A percentile compares a stretch with the other conserved stretches of the same genome.
phyloP scores from a whole-genome alignment of 805 yeast genomes.

The Cephaloascus albidus region DNA sequence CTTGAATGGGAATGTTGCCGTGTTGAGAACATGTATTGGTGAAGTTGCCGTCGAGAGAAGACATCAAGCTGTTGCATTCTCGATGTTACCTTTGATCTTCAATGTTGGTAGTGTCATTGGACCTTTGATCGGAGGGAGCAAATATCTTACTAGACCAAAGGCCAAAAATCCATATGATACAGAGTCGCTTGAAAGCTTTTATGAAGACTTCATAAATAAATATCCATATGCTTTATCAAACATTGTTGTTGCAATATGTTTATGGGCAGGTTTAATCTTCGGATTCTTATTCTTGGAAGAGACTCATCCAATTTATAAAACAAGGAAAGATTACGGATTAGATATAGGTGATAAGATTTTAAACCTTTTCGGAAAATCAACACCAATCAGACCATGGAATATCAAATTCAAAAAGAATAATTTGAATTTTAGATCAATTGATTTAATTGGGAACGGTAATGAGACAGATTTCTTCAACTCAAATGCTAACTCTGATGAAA shows the following conservation, averaged over 20 bases:
- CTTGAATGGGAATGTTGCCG: constrained; percentile 57
- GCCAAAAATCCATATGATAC: constrained; percentile 5
- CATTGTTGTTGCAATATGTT: constrained; percentile 29
- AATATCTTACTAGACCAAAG: constrained; percentile 38
- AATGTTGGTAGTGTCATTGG: constrained; percentile 55
- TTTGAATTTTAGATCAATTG: too few relatives aligned
- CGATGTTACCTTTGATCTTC: constrained; percentile 52
- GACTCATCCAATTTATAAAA: constrained; percentile 31
- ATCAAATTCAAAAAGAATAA: neutral
- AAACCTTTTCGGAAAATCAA: constrained; percentile 9
- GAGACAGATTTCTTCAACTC: too few relatives aligned
- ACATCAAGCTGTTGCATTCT: constrained; percentile 57
- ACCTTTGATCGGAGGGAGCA: constrained; percentile 46
- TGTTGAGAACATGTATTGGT: constrained; percentile 53
- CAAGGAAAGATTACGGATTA: constrained; percentile 33
- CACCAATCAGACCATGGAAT: constrained; percentile 13
- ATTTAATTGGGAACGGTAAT: too few relatives aligned
- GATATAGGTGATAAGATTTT: constrained; percentile 29
- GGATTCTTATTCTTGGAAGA: constrained; percentile 44
- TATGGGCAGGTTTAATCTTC: constrained; percentile 22
- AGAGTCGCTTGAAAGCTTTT: constrained; percentile 4
- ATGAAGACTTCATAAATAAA: constrained; percentile 17
- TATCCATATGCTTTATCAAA: constrained; percentile 48
- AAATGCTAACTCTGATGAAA: neutral
- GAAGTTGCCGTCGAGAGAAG: constrained; percentile 46